Evolutionary conservation across 2,329 filamentous ascomycete genomes (phyloP).

Genomic region (Talaromyces sp.): DNA sequence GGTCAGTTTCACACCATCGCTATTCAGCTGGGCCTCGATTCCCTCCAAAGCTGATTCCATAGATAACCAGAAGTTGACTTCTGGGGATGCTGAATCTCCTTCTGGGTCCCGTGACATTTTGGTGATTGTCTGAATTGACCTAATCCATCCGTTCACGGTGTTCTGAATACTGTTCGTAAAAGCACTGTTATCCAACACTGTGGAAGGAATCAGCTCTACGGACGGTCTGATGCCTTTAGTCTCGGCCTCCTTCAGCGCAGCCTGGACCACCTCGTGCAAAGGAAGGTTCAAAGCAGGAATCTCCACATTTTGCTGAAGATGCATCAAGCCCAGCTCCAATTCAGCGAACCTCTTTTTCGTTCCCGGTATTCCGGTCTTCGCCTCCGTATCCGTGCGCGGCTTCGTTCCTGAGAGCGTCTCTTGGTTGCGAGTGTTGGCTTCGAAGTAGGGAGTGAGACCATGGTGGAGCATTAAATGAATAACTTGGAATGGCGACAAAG

Average conservation of each 20-base stretch:
- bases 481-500: slow-evolving; percentile 84
- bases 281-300: slow-evolving; percentile 89
- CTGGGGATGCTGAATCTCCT: slow-evolving; percentile 82
- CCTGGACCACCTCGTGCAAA: slow-evolving; percentile 86
- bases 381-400: slow-evolving; percentile 79
- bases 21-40: slow-evolving; percentile 84
- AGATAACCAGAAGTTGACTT: slow-evolving; percentile 98
- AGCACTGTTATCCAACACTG: slow-evolving; percentile 81
- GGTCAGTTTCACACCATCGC: slow-evolving; percentile 86
- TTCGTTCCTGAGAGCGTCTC: slow-evolving; percentile 67
- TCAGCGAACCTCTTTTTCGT: slow-evolving; percentile 97
- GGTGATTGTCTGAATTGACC: slow-evolving; percentile 94
- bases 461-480: slow-evolving; percentile 90
- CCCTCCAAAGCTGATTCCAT: slow-evolving; percentile 93
- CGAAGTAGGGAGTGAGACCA: slow-evolving; percentile 92
- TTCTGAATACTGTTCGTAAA: slow-evolving; percentile 94
- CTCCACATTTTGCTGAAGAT: slow-evolving; percentile 96
- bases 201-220: slow-evolving; percentile 74
- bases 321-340: slow-evolving; percentile 83
- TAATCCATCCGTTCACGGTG: slow-evolving; percentile 97
- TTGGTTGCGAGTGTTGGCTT: slow-evolving; percentile 87
- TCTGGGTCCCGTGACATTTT: slow-evolving; percentile 86
- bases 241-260: slow-evolving; percentile 76
- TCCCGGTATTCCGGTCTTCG: slow-evolving; percentile 93
- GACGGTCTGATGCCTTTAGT: slow-evolving; percentile 68